Conservation (phyloP, 495 filamentous ascomycete species). For the Hyaloscypha bicolor region DNA sequence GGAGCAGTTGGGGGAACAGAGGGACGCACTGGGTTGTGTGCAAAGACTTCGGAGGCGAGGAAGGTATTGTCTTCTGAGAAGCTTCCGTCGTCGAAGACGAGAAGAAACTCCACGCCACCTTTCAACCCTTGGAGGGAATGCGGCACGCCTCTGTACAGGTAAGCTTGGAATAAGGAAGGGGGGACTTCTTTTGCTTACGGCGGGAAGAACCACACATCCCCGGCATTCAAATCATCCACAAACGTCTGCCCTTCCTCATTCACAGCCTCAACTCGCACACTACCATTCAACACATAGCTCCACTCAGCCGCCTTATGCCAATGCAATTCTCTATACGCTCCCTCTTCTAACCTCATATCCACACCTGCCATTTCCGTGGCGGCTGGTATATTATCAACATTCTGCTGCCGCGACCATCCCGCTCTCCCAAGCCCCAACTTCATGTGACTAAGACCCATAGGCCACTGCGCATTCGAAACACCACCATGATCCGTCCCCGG, state of each 20-base stretch:
- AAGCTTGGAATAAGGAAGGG: not conserved
- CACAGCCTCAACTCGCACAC: conserved; percentile 60
- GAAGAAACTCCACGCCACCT: conserved; percentile 66
- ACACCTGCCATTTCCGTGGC: conserved; percentile 74
- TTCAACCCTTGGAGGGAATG: conserved; percentile 69
- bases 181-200: conserved; percentile 11
- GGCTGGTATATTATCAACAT: conserved; percentile 60
- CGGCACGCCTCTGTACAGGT: conserved; percentile 50
- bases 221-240: conserved; percentile 64
- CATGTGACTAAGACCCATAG: conserved; percentile 67
- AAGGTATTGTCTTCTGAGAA: conserved; percentile 73
- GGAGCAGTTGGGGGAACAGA: conserved; percentile 38
- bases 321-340: conserved; percentile 70
- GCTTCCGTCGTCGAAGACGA: conserved; percentile 69
- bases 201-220: conserved; percentile 76
- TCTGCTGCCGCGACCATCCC: conserved; percentile 74
- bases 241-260: conserved; percentile 66
- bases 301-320: conserved; percentile 74
- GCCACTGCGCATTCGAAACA: conserved; percentile 71
- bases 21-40: conserved; percentile 61
- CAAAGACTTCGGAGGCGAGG: conserved; percentile 65
- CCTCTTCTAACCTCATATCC: conserved; percentile 71
- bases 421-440: conserved; percentile 56
- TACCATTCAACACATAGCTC: conserved; percentile 66
- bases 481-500: conserved; percentile 66